A percentile compares a stretch with the other conserved stretches of the same genome.
Evolutionary conservation across 208 protist species (phyloP).

Genomic region (Sergeia podlipaevii): DNA sequence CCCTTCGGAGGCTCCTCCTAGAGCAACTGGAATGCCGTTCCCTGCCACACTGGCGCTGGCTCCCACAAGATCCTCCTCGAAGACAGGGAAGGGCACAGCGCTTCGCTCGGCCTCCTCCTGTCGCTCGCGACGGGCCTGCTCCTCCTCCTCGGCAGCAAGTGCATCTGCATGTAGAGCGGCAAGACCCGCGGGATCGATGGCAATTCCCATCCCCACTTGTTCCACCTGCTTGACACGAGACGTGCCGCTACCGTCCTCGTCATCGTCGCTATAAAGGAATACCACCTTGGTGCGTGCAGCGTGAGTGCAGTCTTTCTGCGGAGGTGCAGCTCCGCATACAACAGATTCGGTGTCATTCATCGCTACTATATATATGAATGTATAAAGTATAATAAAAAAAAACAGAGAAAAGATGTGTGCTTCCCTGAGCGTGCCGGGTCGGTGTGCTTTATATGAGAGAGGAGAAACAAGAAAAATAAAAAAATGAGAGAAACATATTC

Average conservation of each 20-base stretch:
- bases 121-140: neutral
- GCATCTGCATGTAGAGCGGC: slow-evolving; percentile 15
- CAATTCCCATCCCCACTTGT: no score
- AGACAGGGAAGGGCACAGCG: neutral
- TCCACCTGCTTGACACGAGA: slow-evolving; percentile 4
- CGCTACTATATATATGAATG: neutral
- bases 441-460: no score
- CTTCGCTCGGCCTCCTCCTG: neutral
- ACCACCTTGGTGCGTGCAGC: slow-evolving; percentile 44
- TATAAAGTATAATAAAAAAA: no score
- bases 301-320: slow-evolving; percentile 11
- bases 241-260: slow-evolving; percentile 18
- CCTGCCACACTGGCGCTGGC: no score
- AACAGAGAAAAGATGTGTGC: no score
- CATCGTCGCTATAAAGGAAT: slow-evolving; percentile 79
- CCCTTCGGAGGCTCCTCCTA: no score
- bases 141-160: slow-evolving; percentile 1
- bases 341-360: neutral
- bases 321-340: neutral
- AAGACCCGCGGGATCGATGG: neutral
- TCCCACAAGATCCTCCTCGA: no score
- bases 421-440: no score
- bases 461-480: no score
- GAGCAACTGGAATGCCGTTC: no score
- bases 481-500: no score